These are phyloP conservation scores for Microdochium paspali DNA, from an alignment of 2,329 filamentous ascomycete genomes.

Conservation along the genomic window DNA sequence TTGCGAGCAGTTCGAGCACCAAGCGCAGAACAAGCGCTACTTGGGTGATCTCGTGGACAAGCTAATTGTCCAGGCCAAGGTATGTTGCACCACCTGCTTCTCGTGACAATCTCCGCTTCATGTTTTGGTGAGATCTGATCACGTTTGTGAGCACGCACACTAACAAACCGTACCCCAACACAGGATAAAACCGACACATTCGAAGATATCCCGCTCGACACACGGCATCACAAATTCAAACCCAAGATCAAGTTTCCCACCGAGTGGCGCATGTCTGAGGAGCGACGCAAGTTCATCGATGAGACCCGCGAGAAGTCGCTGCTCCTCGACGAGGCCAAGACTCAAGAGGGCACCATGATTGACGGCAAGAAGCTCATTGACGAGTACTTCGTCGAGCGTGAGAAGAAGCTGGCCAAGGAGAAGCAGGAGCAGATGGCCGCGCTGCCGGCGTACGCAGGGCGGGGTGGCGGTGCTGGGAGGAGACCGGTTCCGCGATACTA, in stretches of 20 bases:
- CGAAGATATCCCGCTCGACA: slow-evolving; percentile 80
- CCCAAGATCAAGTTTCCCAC: slow-evolving; percentile 63
- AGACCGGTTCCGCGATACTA: not conserved
- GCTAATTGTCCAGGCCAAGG: slow-evolving; percentile 66
- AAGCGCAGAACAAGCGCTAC: slow-evolving; percentile 96
- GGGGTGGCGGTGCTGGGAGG: not conserved
- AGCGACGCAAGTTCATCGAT: slow-evolving; percentile 58
- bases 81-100: slow-evolving; percentile 19
- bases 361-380: slow-evolving; percentile 44
- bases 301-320: slow-evolving; percentile 42
- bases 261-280: slow-evolving; percentile 70
- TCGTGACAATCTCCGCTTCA: not conserved
- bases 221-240: slow-evolving; percentile 71
- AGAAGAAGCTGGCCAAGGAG: not conserved
- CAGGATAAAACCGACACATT: slow-evolving; percentile 72
- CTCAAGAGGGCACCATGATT: slow-evolving; percentile 46
- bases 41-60: slow-evolving; percentile 68
- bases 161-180: not conserved
- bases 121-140: not conserved
- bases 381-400: slow-evolving; percentile 3
- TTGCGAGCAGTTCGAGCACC: slow-evolving; percentile 78
- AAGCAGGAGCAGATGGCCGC: slow-evolving; percentile 2
- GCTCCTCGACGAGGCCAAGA: slow-evolving; percentile 43
- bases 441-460: not conserved
- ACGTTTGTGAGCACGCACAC: not conserved